Percentiles rank a stretch among this genome's conserved stretches.
Evolutionary conservation across 208 protist genomes (phyloP).

Genomic region (Crithidia sp.): DNA sequence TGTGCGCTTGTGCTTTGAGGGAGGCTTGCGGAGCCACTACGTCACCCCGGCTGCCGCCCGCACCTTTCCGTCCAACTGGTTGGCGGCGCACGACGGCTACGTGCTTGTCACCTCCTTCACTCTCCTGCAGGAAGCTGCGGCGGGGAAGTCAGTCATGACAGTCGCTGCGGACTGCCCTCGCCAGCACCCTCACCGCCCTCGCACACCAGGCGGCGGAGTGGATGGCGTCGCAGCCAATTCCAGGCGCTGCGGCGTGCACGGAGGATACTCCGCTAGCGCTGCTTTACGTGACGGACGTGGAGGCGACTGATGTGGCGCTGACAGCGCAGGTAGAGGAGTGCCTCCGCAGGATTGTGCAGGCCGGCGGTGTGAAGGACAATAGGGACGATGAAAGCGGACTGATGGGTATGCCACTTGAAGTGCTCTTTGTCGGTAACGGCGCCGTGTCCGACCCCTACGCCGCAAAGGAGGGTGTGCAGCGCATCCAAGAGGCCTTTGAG

Average conservation of each 20-base stretch:
- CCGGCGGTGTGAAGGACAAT: background rate
- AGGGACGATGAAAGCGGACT: slow-evolving; percentile 4
- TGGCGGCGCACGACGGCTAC: slow-evolving; percentile 18
- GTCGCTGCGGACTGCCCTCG: background rate
- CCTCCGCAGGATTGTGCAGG: slow-evolving; percentile 1
- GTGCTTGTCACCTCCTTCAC: slow-evolving; percentile 20
- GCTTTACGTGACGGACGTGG: slow-evolving; percentile 29
- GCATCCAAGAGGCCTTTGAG: slow-evolving; percentile 55
- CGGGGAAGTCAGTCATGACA: background rate
- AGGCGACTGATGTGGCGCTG: slow-evolving; percentile 1
- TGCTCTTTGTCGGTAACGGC: slow-evolving; percentile 31
- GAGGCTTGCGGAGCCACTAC: slow-evolving; percentile 6
- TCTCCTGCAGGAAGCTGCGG: slow-evolving; percentile 20
- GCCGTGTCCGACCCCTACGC: background rate
- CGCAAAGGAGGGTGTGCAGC: slow-evolving; percentile 25
- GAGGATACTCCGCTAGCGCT: slow-evolving; percentile 30
- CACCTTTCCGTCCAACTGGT: slow-evolving; percentile 1
- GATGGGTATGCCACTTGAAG: slow-evolving; percentile 33
- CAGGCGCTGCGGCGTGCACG: background rate
- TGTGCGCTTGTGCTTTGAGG: slow-evolving; percentile 19
- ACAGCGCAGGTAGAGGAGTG: slow-evolving; percentile 17
- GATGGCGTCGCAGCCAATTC: background rate
- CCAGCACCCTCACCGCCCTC: background rate
- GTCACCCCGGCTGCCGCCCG: background rate
- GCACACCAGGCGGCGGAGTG: background rate